phyloP scores from a whole-genome alignment of 768 basidiomycete genomes.

The Lactarius quietus region DNA sequence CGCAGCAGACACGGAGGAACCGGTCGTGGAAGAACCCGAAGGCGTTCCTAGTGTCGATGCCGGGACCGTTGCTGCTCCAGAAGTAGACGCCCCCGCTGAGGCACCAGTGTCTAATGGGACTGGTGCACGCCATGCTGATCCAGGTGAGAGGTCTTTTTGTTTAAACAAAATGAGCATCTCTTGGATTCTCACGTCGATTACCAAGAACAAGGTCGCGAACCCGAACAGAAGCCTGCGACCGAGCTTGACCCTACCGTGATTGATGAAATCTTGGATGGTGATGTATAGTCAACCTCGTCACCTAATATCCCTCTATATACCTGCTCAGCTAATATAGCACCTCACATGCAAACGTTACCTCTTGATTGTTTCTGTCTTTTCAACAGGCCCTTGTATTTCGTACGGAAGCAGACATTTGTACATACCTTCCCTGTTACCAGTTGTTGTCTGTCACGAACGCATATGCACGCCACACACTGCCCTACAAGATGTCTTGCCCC shows the following conservation, averaged over 20 bases:
- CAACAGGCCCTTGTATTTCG: slow-evolving; percentile 10
- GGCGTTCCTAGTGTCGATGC: not conserved
- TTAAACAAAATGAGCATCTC: not conserved
- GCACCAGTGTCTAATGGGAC: not conserved
- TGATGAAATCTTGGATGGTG: not conserved
- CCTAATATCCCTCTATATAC: not conserved
- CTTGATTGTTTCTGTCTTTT: not conserved
- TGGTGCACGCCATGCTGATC: not conserved
- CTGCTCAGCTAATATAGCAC: not conserved
- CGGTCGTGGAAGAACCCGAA: not conserved
- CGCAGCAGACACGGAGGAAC: not conserved
- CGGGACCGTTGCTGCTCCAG: not conserved
- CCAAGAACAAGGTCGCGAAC: not conserved
- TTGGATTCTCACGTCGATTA: not conserved
- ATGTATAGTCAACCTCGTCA: not conserved
- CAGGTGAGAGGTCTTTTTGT: not conserved
- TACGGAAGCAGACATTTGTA: not conserved
- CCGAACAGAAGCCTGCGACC: not conserved
- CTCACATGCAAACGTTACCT: not conserved
- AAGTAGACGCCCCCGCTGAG: not conserved
- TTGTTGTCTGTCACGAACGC: slow-evolving; percentile 5
- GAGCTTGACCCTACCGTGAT: not conserved
- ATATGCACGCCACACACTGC: not conserved
- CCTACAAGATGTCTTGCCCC: not conserved
- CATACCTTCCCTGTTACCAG: not conserved